These are phyloP conservation scores for Diplotaxis tenuifolia DNA, from an alignment of 345 rosid species.

Conservation along the genomic window DNA sequence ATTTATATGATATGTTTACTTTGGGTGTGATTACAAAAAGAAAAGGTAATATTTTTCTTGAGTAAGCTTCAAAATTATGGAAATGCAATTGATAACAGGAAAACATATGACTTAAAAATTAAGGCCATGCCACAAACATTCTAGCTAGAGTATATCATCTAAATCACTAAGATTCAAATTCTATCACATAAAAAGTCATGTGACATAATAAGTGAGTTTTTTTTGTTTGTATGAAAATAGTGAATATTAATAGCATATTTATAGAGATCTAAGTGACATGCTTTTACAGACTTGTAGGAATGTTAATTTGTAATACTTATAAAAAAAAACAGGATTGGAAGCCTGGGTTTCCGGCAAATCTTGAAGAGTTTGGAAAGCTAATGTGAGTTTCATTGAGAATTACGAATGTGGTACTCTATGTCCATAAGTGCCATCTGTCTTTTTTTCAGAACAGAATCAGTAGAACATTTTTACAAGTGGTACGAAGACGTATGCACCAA, in stretches of 20 bases:
- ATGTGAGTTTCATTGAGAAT: conserved; percentile 83
- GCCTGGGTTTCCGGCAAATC: conserved; percentile 72
- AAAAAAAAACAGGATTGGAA: conserved; percentile 57
- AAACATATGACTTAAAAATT: not conserved
- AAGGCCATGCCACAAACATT: not conserved
- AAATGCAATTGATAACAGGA: not conserved
- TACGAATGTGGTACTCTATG: conserved; percentile 75
- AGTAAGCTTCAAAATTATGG: not conserved
- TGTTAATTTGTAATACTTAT: not conserved
- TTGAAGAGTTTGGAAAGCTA: conserved; percentile 69
- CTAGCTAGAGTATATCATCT: not conserved
- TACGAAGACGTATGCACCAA: not conserved
- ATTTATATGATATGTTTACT: not conserved
- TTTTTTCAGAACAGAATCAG: conserved; percentile 5
- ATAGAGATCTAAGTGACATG: not conserved
- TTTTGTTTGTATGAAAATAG: not conserved
- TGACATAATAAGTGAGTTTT: not conserved
- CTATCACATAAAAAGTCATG: not conserved
- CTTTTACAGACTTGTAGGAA: not conserved
- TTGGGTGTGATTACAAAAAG: not conserved
- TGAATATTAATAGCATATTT: not conserved
- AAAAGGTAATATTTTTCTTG: not conserved
- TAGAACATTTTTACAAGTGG: conserved; percentile 28
- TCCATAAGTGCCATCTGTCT: not conserved
- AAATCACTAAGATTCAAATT: not conserved